These are phyloP conservation scores for Ramularia collo-cygni DNA, from an alignment of 2,329 filamentous ascomycete genomes.

Conservation along the genomic window DNA sequence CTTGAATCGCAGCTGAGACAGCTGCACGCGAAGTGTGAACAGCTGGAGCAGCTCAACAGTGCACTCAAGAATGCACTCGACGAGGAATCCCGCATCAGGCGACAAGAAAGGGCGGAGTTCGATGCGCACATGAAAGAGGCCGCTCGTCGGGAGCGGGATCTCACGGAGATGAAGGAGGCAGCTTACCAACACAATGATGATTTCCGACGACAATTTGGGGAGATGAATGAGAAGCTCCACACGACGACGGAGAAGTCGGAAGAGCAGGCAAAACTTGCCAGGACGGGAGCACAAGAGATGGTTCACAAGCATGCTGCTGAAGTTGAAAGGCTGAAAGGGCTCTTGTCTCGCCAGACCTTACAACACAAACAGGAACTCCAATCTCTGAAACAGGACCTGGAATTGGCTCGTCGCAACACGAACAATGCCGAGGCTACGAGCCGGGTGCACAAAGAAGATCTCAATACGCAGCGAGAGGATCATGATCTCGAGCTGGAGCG, in stretches of 20 bases:
- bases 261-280: not conserved
- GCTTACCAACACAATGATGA: conserved; percentile 19
- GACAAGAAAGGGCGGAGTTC: conserved; percentile 15
- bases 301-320: conserved; percentile 14
- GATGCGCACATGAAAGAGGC: conserved; percentile 16
- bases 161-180: conserved; percentile 21
- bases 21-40: conserved; percentile 21
- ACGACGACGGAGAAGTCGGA: too few species aligned
- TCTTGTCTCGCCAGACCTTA: conserved; percentile 15
- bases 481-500: conserved; percentile 19
- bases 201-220: conserved; percentile 17
- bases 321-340: conserved; percentile 15
- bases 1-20: conserved; percentile 19
- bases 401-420: conserved; percentile 15
- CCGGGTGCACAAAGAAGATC: conserved; percentile 17
- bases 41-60: conserved; percentile 24
- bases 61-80: conserved; percentile 20
- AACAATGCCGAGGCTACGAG: conserved; percentile 19
- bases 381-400: conserved; percentile 17
- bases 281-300: too few species aligned
- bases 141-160: conserved; percentile 17
- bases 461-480: conserved; percentile 18
- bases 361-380: conserved; percentile 13
- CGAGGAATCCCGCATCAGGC: conserved; percentile 20
- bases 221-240: conserved; percentile 18